phyloP scores from a whole-genome alignment of 352 stramenopile genomes.

The Elongisporangium anandrum region DNA sequence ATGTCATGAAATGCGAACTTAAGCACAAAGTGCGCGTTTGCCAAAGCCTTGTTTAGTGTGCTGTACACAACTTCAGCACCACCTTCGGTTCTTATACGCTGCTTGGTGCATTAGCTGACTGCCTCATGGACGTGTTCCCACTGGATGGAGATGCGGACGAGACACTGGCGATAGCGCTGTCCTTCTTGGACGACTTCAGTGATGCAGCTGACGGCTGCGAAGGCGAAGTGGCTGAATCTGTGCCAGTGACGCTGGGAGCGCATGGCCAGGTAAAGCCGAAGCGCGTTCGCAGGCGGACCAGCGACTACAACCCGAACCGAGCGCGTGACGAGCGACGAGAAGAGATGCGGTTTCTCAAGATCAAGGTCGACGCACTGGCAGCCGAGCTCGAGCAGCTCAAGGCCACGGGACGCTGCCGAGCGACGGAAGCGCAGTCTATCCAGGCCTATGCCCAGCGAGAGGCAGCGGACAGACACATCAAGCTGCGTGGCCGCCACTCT shows the following conservation, averaged over 20 bases:
- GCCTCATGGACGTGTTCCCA: slow-evolving; percentile 7
- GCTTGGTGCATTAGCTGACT: too few species aligned
- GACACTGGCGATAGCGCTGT: slow-evolving; percentile 9
- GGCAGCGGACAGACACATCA: not conserved
- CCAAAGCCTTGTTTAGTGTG: too few species aligned
- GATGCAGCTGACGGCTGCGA: not conserved
- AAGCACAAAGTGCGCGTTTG: too few species aligned
- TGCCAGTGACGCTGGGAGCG: not conserved
- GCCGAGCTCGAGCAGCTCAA: not conserved
- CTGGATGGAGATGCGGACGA: slow-evolving; percentile 12
- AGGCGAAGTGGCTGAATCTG: not conserved
- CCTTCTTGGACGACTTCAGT: slow-evolving; percentile 11
- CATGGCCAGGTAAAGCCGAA: not conserved
- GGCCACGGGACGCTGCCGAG: not conserved
- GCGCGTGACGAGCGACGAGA: not conserved
- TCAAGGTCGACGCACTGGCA: not conserved
- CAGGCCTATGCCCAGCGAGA: not conserved
- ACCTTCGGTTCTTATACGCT: too few species aligned
- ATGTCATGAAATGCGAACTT: too few species aligned
- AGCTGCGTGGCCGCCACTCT: not conserved
- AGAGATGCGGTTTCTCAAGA: not conserved
- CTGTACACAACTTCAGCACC: too few species aligned
- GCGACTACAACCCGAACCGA: not conserved
- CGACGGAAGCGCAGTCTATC: not conserved
- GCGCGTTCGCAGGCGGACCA: not conserved